Evolutionary conservation across 2,329 filamentous ascomycete genomes (phyloP).

Genomic region (Talaromyces verruculosus): DNA sequence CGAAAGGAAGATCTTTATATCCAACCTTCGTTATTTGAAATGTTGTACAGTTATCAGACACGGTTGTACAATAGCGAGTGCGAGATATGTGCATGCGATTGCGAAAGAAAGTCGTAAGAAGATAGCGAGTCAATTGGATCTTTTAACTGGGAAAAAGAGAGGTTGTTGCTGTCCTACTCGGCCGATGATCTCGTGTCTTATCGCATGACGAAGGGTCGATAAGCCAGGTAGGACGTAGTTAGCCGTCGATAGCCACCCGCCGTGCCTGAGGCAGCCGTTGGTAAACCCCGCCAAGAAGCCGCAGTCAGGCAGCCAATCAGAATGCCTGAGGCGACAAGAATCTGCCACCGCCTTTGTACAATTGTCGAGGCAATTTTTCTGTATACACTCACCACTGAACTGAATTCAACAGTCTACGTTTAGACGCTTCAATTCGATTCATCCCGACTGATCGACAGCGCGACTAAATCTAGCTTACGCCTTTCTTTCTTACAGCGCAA

Average conservation of each 20-base stretch:
- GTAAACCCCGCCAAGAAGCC: neutral
- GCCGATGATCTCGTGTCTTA: conserved; percentile 5
- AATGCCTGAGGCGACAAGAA: neutral
- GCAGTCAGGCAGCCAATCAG: neutral
- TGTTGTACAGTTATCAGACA: neutral
- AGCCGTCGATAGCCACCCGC: neutral
- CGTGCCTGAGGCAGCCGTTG: conserved; percentile 16
- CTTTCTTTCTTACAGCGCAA: neutral
- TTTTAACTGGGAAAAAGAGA: neutral
- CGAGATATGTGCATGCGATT: neutral
- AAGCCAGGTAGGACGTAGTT: neutral
- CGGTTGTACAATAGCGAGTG: conserved; percentile 5
- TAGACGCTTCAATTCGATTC: neutral
- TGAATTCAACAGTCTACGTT: neutral
- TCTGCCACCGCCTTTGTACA: conserved; percentile 15
- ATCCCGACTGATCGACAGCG: neutral
- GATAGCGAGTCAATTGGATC: neutral
- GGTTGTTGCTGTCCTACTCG: neutral
- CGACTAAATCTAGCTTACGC: neutral
- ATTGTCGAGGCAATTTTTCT: conserved; percentile 7
- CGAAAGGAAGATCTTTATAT: neutral
- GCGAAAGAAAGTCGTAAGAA: neutral
- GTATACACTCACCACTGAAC: neutral
- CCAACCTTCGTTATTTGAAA: neutral
- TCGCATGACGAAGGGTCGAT: conserved; percentile 3